Percentiles rank a stretch among this genome's conserved stretches.
These are phyloP conservation scores for Cordyceps cicadae DNA, from an alignment of 2,329 filamentous ascomycete species.

Conservation along the genomic window DNA sequence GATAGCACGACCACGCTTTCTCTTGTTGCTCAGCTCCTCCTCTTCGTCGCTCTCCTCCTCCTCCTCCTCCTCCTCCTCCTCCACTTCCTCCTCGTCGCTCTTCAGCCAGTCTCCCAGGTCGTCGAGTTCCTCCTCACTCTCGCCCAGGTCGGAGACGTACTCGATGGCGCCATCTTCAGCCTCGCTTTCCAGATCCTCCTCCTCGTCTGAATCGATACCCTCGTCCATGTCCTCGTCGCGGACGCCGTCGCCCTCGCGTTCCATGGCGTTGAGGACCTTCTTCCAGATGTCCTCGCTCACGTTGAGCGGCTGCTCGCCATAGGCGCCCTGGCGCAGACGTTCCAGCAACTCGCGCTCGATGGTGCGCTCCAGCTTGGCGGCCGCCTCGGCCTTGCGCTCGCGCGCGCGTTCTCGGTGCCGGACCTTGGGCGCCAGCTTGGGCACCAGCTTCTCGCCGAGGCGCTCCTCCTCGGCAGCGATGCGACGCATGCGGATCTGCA, in stretches of 20 bases:
- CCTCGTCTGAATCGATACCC: slow-evolving; percentile 70
- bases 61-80: slow-evolving; percentile 49
- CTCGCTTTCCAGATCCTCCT: slow-evolving; percentile 55
- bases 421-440: slow-evolving; percentile 87
- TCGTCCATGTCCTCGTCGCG: slow-evolving; percentile 84
- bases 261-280: slow-evolving; percentile 85
- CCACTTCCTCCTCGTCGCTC: slow-evolving; percentile 53
- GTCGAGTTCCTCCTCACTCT: slow-evolving; percentile 68
- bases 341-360: slow-evolving; percentile 95
- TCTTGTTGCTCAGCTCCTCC: slow-evolving; percentile 48
- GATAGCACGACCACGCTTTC: slow-evolving; percentile 41
- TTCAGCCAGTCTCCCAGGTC: slow-evolving; percentile 92
- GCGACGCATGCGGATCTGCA: slow-evolving; percentile 70
- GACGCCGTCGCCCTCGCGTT: slow-evolving; percentile 74
- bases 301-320: slow-evolving; percentile 90
- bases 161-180: slow-evolving; percentile 72
- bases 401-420: slow-evolving; percentile 65
- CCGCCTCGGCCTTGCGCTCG: slow-evolving; percentile 68
- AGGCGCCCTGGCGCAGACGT: slow-evolving; percentile 80
- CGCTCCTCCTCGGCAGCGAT: slow-evolving; percentile 84
- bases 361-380: slow-evolving; percentile 88
- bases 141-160: slow-evolving; percentile 87
- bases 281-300: slow-evolving; percentile 95
- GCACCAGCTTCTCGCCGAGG: slow-evolving; percentile 79
- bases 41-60: slow-evolving; percentile 52